phyloP scores from a whole-genome alignment of 2,329 filamentous ascomycete species.

The Coniochaeta pulveracea region DNA sequence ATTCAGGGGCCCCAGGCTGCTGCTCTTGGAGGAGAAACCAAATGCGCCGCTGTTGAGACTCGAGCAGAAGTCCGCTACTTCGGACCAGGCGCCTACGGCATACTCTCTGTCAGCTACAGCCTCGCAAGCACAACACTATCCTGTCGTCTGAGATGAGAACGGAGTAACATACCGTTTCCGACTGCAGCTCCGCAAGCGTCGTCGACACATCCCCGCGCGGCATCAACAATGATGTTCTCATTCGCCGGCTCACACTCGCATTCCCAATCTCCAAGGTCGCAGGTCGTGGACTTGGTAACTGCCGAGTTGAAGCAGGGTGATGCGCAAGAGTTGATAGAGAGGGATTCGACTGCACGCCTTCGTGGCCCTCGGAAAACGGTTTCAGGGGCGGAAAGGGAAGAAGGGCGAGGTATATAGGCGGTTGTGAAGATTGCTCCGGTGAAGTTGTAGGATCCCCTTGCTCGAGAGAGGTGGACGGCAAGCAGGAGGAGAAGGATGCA shows the following conservation, averaged over 20 bases:
- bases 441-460: too few species aligned
- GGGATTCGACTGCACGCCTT: too few species aligned
- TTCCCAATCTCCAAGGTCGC: conserved; percentile 5
- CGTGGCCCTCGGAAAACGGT: too few species aligned
- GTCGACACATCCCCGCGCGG: conserved; percentile 4
- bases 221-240: conserved; percentile 2
- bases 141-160: background rate
- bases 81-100: background rate
- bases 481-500: too few species aligned
- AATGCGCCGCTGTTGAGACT: conserved; percentile 1
- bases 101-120: too few species aligned
- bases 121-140: background rate
- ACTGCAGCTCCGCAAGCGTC: conserved; percentile 6
- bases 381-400: too few species aligned
- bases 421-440: too few species aligned
- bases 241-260: conserved; percentile 8
- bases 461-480: too few species aligned
- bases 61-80: background rate
- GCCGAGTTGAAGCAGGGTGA: conserved; percentile 6
- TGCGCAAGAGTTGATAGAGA: conserved; percentile 7
- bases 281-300: conserved; percentile 8
- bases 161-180: conserved; percentile 4
- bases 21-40: too few species aligned
- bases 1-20: too few species aligned
- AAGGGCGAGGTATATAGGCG: too few species aligned